Conservation (phyloP, 768 basidiomycete genomes). For the Kwoniella mangroviensis region DNA sequence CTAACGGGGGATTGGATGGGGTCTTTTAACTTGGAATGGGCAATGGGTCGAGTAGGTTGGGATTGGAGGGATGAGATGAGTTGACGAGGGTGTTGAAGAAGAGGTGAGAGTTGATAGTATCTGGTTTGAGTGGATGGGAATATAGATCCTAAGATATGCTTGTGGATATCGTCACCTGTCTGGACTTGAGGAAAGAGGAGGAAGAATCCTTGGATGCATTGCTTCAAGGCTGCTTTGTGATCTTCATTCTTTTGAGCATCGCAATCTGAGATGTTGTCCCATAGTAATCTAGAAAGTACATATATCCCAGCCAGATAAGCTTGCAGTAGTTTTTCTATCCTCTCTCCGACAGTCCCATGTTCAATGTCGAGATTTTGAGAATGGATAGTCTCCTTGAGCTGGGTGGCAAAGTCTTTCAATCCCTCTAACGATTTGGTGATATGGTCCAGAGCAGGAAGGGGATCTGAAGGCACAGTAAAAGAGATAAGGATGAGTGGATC, state of each 20-base stretch:
- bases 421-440: slow-evolving; percentile 11
- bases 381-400: slow-evolving; percentile 8
- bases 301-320: slow-evolving; percentile 13
- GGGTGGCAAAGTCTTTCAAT: slow-evolving; percentile 15
- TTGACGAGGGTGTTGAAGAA: slow-evolving; percentile 24
- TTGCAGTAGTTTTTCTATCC: not conserved
- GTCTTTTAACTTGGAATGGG: not conserved
- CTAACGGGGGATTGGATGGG: not conserved
- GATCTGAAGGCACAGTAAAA: not conserved
- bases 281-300: slow-evolving; percentile 1
- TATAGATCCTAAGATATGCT: slow-evolving; percentile 23
- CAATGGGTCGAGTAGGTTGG: slow-evolving; percentile 25
- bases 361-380: not conserved
- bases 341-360: not conserved
- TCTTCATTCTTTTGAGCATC: not conserved
- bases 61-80: slow-evolving; percentile 24
- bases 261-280: not conserved
- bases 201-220: slow-evolving; percentile 12
- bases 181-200: not conserved
- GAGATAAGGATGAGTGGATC: not conserved
- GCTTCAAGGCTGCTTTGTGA: not conserved
- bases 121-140: slow-evolving; percentile 12
- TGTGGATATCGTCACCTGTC: not conserved
- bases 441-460: not conserved
- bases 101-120: slow-evolving; percentile 17